Percentiles rank a stretch among this genome's conserved stretches.
Evolutionary conservation across 495 filamentous ascomycete species (phyloP).

Genomic region (Aspergillus coremiiformis): DNA sequence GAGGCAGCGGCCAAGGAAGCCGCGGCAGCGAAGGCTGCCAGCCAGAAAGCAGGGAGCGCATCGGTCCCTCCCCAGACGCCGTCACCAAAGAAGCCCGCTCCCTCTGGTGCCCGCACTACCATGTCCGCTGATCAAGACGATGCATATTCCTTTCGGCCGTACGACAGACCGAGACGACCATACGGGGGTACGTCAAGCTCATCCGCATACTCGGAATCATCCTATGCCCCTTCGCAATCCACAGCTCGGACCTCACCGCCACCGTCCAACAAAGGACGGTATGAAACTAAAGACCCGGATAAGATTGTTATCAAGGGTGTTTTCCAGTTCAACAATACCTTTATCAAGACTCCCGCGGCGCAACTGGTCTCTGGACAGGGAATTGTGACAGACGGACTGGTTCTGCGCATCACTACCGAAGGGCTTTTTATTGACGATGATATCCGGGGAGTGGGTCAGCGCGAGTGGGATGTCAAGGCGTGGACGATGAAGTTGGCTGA

Average conservation of each 20-base stretch:
- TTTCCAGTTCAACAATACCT: conserved; percentile 79
- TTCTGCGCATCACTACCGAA: conserved; percentile 78
- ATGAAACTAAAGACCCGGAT: conserved; percentile 80
- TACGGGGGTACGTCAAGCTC: conserved; percentile 43
- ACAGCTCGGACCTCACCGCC: conserved; percentile 84
- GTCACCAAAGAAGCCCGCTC: conserved; percentile 50
- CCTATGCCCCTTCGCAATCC: conserved; percentile 71
- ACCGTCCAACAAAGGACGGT: conserved; percentile 64
- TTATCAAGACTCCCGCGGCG: conserved; percentile 69
- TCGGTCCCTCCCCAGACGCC: conserved; percentile 36
- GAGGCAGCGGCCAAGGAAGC: conserved; percentile 26
- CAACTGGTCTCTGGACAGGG: conserved; percentile 70
- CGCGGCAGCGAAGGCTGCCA: conserved; percentile 19
- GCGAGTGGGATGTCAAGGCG: conserved; percentile 97
- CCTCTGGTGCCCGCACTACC: conserved; percentile 56
- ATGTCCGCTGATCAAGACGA: conserved; percentile 46
- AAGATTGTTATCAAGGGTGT: conserved; percentile 94
- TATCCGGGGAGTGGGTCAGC: conserved; percentile 71
- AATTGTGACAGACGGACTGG: conserved; percentile 75
- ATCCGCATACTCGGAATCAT: conserved; percentile 73
- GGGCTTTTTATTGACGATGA: conserved; percentile 97
- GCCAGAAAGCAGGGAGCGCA: conserved; percentile 21
- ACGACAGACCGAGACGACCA: conserved; percentile 61
- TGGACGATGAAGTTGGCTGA: conserved; percentile 93
- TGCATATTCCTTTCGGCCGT: conserved; percentile 72